phyloP scores from a whole-genome alignment of 306 rosid genomes.

The Corylus heterophylla region DNA sequence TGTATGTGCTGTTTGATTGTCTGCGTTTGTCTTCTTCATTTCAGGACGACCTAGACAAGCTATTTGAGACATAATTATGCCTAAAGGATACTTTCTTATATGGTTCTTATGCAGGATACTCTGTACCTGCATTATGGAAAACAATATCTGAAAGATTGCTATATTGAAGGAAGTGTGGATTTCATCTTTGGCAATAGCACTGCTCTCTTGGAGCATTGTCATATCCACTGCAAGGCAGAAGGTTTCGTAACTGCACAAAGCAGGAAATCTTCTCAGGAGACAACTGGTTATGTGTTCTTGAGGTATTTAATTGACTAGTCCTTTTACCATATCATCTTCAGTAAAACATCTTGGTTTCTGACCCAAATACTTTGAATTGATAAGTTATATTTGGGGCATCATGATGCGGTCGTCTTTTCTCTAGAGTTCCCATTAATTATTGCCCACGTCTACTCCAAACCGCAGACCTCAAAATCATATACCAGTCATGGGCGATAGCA shows the following conservation, averaged over 20 bases:
- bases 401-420: not conserved
- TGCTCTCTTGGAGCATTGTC: slow-evolving; percentile 85
- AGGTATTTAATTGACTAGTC: slow-evolving; percentile 45
- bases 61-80: not conserved
- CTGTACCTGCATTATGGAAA: slow-evolving; percentile 81
- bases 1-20: slow-evolving; percentile 18
- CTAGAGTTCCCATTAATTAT: not conserved
- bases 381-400: not conserved
- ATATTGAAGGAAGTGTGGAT: slow-evolving; percentile 94
- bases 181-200: slow-evolving; percentile 91
- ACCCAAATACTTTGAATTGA: not conserved
- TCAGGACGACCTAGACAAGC: slow-evolving; percentile 10
- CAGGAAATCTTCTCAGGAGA: slow-evolving; percentile 80
- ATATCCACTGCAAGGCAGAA: slow-evolving; percentile 74
- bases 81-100: slow-evolving; percentile 4
- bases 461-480: too few species aligned
- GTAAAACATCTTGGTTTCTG: not conserved
- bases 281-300: slow-evolving; percentile 80
- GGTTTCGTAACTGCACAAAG: slow-evolving; percentile 90
- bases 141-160: slow-evolving; percentile 83
- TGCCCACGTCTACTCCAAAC: too few species aligned
- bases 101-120: slow-evolving; percentile 64
- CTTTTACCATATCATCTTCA: not conserved
- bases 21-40: slow-evolving; percentile 18
- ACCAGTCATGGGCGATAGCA: too few species aligned